phyloP scores from a whole-genome alignment of 345 rosid species.

The Pugionium cornutum region DNA sequence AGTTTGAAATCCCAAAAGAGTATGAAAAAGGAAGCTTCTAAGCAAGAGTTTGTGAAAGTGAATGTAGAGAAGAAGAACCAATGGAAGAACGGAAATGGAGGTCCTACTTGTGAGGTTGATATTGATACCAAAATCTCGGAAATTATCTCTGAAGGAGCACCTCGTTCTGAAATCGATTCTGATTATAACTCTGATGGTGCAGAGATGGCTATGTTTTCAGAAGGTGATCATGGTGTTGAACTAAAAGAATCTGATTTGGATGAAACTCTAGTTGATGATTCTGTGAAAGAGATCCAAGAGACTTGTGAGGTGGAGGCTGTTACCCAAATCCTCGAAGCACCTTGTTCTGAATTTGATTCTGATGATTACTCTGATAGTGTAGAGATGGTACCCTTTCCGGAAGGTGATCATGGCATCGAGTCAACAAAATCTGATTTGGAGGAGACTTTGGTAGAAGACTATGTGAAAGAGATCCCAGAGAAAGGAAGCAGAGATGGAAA shows the following conservation, averaged over 20 bases:
- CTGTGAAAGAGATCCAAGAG: constrained; percentile 18
- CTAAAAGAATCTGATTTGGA: constrained; percentile 5
- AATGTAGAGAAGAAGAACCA: constrained; percentile 43
- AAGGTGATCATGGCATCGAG: constrained; percentile 18
- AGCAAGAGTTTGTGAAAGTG: constrained; percentile 47
- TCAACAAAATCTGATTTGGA: constrained; percentile 2
- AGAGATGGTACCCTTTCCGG: constrained; percentile 21
- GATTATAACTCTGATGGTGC: constrained; percentile 29
- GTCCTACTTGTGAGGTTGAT: constrained; percentile 16
- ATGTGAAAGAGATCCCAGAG: constrained; percentile 18
- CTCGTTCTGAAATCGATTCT: constrained; percentile 42
- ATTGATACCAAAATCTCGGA: constrained; percentile 41
- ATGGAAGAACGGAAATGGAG: constrained; percentile 24
- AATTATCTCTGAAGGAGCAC: constrained; percentile 45
- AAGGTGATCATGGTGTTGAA: not conserved
- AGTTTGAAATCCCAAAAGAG: constrained; percentile 62
- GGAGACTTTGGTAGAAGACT: constrained; percentile 18
- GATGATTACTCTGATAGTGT: constrained; percentile 23
- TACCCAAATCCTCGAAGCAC: constrained; percentile 39
- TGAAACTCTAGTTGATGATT: constrained; percentile 12
- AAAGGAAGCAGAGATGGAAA: constrained; percentile 18
- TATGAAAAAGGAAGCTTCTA: constrained; percentile 44
- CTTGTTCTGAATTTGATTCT: constrained; percentile 40
- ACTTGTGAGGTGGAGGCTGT: constrained; percentile 25
- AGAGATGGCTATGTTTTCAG: constrained; percentile 19